Conservation (phyloP, 1,284 basidiomycete species). For the Mycosarcoma mackinlayi region DNA sequence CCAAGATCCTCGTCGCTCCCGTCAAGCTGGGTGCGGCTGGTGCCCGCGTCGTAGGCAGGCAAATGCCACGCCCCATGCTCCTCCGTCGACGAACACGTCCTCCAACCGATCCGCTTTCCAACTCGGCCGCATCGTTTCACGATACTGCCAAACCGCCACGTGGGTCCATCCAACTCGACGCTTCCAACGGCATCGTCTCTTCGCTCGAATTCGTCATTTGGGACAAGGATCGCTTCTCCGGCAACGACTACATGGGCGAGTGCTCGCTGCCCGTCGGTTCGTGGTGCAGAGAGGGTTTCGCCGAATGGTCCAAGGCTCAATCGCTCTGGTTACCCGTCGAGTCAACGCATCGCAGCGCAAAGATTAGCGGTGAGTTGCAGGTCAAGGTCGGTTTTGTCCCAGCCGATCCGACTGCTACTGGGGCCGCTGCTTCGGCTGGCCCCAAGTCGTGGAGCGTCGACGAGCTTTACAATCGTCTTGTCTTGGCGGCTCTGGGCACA, state of each 20-base stretch:
- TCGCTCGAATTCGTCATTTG: conserved; percentile 85
- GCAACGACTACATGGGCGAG: conserved; percentile 94
- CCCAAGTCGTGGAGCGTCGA: conserved; percentile 35
- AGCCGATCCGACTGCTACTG: not conserved
- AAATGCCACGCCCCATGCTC: conserved; percentile 57
- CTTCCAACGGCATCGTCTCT: conserved; percentile 44
- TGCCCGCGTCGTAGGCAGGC: conserved; percentile 50
- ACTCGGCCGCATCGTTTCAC: conserved; percentile 3
- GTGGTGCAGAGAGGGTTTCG: conserved; percentile 75
- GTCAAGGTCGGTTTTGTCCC: conserved; percentile 59
- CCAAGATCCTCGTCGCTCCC: conserved; percentile 54
- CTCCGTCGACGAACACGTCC: conserved; percentile 24
- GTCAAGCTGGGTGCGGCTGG: conserved; percentile 55
- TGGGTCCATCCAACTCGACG: conserved; percentile 49
- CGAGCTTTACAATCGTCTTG: conserved; percentile 47
- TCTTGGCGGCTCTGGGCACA: conserved; percentile 31
- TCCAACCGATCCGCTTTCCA: conserved; percentile 4
- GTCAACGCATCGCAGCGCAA: conserved; percentile 45
- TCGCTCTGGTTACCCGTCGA: conserved; percentile 52
- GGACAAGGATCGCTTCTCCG: conserved; percentile 80
- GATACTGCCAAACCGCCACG: conserved; percentile 25
- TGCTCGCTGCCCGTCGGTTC: conserved; percentile 79
- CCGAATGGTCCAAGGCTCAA: conserved; percentile 41
- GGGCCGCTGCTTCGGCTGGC: not conserved
- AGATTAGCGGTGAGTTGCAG: conserved; percentile 53